Conservation (phyloP, 805 yeast genomes). For the Ogataea thermomethanolica region DNA sequence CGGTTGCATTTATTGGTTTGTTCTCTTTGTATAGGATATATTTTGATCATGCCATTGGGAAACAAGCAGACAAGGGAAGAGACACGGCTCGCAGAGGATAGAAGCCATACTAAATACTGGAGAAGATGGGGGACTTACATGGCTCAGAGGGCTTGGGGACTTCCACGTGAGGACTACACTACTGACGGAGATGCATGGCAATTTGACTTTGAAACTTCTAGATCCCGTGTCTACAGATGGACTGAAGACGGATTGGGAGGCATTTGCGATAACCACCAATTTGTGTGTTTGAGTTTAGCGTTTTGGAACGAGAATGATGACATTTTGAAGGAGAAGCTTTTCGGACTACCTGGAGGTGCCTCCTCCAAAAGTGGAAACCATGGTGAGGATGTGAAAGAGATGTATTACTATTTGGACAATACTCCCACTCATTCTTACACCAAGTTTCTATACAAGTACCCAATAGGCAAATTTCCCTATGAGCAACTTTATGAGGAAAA, state of each 20-base stretch:
- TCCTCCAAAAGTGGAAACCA: conserved; percentile 72
- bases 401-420: conserved; percentile 82
- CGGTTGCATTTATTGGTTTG: background rate
- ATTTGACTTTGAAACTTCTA: conserved; percentile 82
- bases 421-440: conserved; percentile 91
- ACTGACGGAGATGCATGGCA: conserved; percentile 88
- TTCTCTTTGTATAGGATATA: background rate
- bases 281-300: conserved; percentile 73
- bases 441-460: conserved; percentile 89
- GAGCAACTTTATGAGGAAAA: conserved; percentile 67
- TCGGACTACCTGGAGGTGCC: conserved; percentile 80
- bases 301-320: conserved; percentile 90
- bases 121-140: conserved; percentile 90
- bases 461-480: conserved; percentile 83
- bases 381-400: conserved; percentile 91
- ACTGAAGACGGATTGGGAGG: conserved; percentile 96
- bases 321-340: conserved; percentile 78
- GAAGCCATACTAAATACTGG: conserved; percentile 54
- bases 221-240: conserved; percentile 84
- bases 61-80: conserved; percentile 32
- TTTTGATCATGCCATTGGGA: conserved; percentile 21
- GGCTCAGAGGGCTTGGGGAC: conserved; percentile 84
- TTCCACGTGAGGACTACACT: conserved; percentile 87
- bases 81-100: conserved; percentile 40
- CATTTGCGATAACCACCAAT: conserved; percentile 77